Evolutionary conservation across 2,329 filamentous ascomycete species (phyloP), one percentile per base, ranked within the genome.

Genomic region (Ophiognomonia clavigignenti-juglandacearum): DNA sequence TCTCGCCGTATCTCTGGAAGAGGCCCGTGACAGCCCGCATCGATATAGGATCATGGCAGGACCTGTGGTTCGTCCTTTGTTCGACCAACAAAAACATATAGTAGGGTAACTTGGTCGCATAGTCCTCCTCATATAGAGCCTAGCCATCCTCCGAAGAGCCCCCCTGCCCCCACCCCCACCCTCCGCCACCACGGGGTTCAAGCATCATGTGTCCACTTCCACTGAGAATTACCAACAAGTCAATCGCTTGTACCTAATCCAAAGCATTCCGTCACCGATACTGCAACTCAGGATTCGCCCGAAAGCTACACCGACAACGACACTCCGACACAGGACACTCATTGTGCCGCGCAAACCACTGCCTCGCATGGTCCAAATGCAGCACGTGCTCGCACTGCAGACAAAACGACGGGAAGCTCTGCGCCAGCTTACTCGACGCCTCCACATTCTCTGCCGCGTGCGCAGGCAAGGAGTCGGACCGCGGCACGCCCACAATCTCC

Each of bases 271-370:
- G 16, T 55, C 55, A 72, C 38, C 65, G 67, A 59, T 82, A 82
- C 49, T 69, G 73, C 56, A 82, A 57, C 64, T 82, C 78, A 5
- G 77, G 77, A 48, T 81, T 82, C 11, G 77, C 76, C 54, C 73
- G 68, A 50, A 79, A 80, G 57, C 80, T 82, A 59, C 82, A 86
- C 29, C 75, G 71, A 53, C 83, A 86, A 43, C 79, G 72, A 57
- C 83, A 86, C 63, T 85, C 82, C 1, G 83, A 80, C 41, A 85
- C 80, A 0, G 83, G 82, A 57, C 83, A 86, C 63, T 86, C 80
- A 23, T 73, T 72, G 54, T 85, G 82, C 26, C 78, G 65, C 6
- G 73, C 68, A 56, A 86, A 86, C 83, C 83, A 86, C 63, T 78
- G 73, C 55, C 79, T 66, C 6, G 82, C 81, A 59, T 86, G 83